phyloP scores from a whole-genome alignment of 805 yeast species.

The Ogataea corticis region DNA sequence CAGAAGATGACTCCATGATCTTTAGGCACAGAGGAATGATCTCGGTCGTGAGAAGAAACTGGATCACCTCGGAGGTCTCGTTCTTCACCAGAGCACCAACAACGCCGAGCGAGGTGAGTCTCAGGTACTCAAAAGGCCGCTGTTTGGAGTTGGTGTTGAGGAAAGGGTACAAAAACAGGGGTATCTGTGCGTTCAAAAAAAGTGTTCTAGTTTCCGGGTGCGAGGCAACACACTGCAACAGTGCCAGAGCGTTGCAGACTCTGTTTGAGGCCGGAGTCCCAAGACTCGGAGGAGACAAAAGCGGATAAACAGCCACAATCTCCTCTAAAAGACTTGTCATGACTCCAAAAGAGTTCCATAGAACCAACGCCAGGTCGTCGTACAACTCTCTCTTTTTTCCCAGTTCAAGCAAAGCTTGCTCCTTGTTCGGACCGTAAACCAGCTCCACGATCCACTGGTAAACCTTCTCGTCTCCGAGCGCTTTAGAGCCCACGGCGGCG shows the following conservation, averaged over 20 bases:
- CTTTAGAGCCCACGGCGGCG: constrained; percentile 30
- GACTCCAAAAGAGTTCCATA: constrained; percentile 96
- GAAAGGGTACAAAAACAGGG: constrained; percentile 90
- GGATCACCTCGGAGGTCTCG: constrained; percentile 93
- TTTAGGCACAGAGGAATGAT: constrained; percentile 92
- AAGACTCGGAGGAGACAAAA: constrained; percentile 81
- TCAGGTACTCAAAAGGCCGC: constrained; percentile 88
- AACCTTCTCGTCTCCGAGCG: constrained; percentile 76
- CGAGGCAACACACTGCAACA: constrained; percentile 95
- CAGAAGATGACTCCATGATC: constrained; percentile 94
- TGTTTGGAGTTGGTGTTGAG: constrained; percentile 89
- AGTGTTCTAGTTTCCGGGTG: constrained; percentile 86
- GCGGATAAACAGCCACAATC: constrained; percentile 86
- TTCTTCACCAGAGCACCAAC: constrained; percentile 96
- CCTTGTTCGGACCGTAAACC: constrained; percentile 87
- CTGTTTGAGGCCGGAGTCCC: constrained; percentile 87
- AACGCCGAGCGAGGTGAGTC: constrained; percentile 92
- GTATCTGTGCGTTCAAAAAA: constrained; percentile 87
- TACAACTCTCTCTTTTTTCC: constrained; percentile 94
- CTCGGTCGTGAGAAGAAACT: constrained; percentile 89
- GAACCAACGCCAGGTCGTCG: constrained; percentile 87
- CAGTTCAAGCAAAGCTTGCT: constrained; percentile 86
- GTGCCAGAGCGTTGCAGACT: constrained; percentile 93
- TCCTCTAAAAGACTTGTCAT: constrained; percentile 91
- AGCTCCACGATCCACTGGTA: constrained; percentile 88